Evolutionary conservation across 352 stramenopile species (phyloP), one percentile per base, ranked within the genome.

Genomic region (Phytophthora rubi): DNA sequence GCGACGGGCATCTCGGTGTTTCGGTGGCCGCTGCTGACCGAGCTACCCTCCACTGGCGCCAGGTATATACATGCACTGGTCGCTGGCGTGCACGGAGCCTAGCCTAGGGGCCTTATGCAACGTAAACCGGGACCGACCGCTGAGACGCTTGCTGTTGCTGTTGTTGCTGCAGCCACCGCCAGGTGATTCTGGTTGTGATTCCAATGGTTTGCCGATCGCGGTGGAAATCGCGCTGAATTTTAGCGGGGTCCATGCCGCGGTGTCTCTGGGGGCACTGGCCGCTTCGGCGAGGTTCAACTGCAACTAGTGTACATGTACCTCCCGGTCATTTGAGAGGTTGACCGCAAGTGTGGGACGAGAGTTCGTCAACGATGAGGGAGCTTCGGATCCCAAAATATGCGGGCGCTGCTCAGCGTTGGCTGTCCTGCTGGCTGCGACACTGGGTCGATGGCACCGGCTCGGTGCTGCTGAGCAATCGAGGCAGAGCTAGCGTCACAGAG

Each of bases 221-320:
- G 53, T 21, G 53, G 53, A 59, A 48, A 59, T 32, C 53, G 53
- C 16, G 33, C 53, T 59, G 32, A 59, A 45, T 59, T 59, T 48
- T 59, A 59, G 15, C 53, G 53, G 16, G 53, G 32, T 48, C 42
- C 42, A 48, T 21, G 42, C 42, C 53, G 30, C 30, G 32, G 53
- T 45, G 53, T 59, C 53, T 59, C 15, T 42, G 35, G 35, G 35
- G 12, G 52, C 13, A 23, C 4, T 49, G 42, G 42, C 42, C 42
- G 42, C 15, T 8, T 49, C 18, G 45, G 45, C 45, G 45, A 53
- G 52, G 52, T 39, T 48, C 53, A 59, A 59, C 53, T 48, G 53
- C 53, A 59, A 58, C 26, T 6, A 30, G 2, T 6, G 26, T 32
- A 28, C 51, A 57, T 18, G 26, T 44, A 44, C 51, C 10, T 12